Evolutionary conservation across 768 basidiomycete species (phyloP), one percentile per base, ranked within the genome.

Genomic region (Trametes punicea): DNA sequence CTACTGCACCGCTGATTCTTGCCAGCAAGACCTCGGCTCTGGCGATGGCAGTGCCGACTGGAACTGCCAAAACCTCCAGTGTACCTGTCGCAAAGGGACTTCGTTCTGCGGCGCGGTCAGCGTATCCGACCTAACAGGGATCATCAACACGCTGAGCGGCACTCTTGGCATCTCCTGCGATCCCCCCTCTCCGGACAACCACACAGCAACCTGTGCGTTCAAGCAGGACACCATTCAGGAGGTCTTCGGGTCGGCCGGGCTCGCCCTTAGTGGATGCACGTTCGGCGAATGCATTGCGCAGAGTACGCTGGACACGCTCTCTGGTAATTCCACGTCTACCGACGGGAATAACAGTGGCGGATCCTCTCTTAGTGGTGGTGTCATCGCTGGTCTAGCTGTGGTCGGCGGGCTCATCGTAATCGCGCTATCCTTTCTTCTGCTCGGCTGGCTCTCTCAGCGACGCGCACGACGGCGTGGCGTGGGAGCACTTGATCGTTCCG

Each of bases 261-360:
- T 98, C n/a, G 62, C 75, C 6, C 75, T 98, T 9, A 77, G 78
- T 49, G 82, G 80, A 0, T 98, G 95, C 69, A 75, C 73, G 0
- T 95, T 88, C 62, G 95, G 95, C 23, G 95, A 98, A 71, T 97
- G 95, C 69, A 85, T 97, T 15, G 73, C 79, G 3, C 93, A 96
- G 68, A 79, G 77, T 55, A 84, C 89, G 33, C 84, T 97, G 52
- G 87, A 93, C 65, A 74, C 69, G 39, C 69, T 76, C 2, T 66
- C 73, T 27, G 74, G 71, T 7, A 73, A 70, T 46, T 70, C 75
- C 2, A 73, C 71, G 2, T 47, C 64, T 6, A 62, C 70, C 2
- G 54, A 74, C 16, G 42, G 66, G 13, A 62, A 60, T n/a, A 33
- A 47, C 21, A 27, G 48, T 0, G 59, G 62, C 0, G 66, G 72